These are phyloP conservation scores for Geotrichum histeridarum DNA, from an alignment of 1,139 yeast genomes.

Conservation along the genomic window DNA sequence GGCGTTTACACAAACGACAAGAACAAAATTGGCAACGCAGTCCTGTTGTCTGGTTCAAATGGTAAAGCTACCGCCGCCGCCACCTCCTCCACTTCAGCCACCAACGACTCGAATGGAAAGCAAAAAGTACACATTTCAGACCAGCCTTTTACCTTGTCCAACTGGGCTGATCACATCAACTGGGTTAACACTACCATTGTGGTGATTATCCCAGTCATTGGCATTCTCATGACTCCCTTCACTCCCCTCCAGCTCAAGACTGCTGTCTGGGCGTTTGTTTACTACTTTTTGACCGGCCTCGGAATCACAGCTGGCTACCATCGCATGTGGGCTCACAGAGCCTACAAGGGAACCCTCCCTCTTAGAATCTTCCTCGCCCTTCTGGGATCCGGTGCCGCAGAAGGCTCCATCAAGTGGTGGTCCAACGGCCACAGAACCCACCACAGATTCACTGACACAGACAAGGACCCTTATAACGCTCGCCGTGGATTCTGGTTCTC, in stretches of 20 bases:
- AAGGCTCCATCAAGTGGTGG: constrained; percentile 99
- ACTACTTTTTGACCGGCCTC: constrained; percentile 71
- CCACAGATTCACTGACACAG: constrained; percentile 95
- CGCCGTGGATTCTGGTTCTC: constrained; percentile 93
- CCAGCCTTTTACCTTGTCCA: constrained; percentile 77
- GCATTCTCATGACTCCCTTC: constrained; percentile 49
- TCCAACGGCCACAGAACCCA: constrained; percentile 95
- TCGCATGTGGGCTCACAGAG: constrained; percentile 81
- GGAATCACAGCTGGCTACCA: constrained; percentile 97
- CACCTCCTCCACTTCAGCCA: too few relatives aligned
- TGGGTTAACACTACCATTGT: constrained; percentile 89
- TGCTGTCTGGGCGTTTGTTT: constrained; percentile 50
- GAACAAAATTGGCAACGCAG: constrained; percentile 47
- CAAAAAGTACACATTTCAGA: constrained; percentile 75
- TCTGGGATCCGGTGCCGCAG: constrained; percentile 91
- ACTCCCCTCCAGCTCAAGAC: constrained; percentile 63
- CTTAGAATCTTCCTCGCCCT: constrained; percentile 69
- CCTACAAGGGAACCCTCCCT: constrained; percentile 72
- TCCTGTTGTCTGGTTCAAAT: constrained; percentile 45
- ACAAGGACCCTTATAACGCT: constrained; percentile 96
- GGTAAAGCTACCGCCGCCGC: constrained; percentile 27
- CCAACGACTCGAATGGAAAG: constrained; percentile 36
- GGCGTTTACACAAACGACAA: constrained; percentile 74
- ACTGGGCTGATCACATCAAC: constrained; percentile 85
- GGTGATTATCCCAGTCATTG: constrained; percentile 61